Conservation (phyloP, 495 filamentous ascomycete genomes). For the Aspergillus egyptiacus region DNA sequence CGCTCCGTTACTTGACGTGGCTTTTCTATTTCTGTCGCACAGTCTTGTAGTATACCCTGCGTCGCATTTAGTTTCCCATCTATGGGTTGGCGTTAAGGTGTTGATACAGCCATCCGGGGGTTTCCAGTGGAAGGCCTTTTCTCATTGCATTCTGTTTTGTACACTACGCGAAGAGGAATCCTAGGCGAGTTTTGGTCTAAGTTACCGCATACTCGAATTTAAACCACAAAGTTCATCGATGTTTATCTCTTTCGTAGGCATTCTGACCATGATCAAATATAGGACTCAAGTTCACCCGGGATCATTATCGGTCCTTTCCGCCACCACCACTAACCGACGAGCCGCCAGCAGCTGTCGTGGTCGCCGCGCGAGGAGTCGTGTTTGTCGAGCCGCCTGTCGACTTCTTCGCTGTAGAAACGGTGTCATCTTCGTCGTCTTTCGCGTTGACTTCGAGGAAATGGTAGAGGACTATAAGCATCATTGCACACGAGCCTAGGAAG, state of each 20-base stretch:
- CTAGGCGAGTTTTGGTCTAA: neutral
- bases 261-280: neutral
- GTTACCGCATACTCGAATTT: neutral
- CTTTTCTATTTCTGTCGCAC: neutral
- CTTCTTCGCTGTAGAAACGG: slow-evolving; percentile 21
- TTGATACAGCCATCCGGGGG: neutral
- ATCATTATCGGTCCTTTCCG: slow-evolving; percentile 13
- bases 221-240: neutral
- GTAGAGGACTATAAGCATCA: slow-evolving; percentile 93
- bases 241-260: neutral
- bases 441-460: slow-evolving; percentile 97
- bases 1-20: slow-evolving; percentile 16
- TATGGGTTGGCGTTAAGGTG: neutral
- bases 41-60: neutral
- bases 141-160: neutral
- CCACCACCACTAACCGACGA: slow-evolving; percentile 13
- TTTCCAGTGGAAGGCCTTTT: neutral
- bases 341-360: slow-evolving; percentile 17
- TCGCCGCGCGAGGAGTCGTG: slow-evolving; percentile 12
- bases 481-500: slow-evolving; percentile 84
- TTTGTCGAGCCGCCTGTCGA: slow-evolving; percentile 20
- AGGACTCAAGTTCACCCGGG: neutral
- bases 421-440: slow-evolving; percentile 50
- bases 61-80: neutral
- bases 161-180: neutral